A percentile compares a stretch with the other conserved stretches of the same genome.
These are phyloP conservation scores for Echria macrotheca DNA, from an alignment of 495 filamentous ascomycete species.

Conservation along the genomic window DNA sequence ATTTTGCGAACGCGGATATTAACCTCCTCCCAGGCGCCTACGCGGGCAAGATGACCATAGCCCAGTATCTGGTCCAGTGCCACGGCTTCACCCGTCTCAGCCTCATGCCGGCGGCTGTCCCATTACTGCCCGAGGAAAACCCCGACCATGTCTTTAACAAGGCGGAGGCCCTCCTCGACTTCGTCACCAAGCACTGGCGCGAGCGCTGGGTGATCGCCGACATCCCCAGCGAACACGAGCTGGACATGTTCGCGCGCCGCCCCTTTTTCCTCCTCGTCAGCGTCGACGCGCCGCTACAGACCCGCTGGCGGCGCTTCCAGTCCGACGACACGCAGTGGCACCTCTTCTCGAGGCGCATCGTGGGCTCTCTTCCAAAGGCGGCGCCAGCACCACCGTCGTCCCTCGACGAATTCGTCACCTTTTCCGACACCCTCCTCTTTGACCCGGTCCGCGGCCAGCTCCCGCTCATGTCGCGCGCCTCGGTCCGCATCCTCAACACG, in stretches of 20 bases:
- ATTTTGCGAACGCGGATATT: conserved; percentile 17
- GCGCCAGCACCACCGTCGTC: conserved; percentile 39
- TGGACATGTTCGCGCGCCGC: conserved; percentile 68
- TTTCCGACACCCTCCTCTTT: conserved; percentile 76
- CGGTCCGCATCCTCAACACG: conserved; percentile 80
- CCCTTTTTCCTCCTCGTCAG: conserved; percentile 92
- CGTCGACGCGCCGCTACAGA: conserved; percentile 79
- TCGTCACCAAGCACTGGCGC: conserved; percentile 79
- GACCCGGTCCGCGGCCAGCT: conserved; percentile 58
- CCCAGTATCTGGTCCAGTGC: conserved; percentile 70
- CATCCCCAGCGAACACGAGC: conserved; percentile 59
- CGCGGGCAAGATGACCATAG: conserved; percentile 81
- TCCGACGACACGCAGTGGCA: conserved; percentile 61
- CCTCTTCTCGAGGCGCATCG: conserved; percentile 55
- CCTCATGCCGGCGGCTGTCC: neutral
- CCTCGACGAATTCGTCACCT: conserved; percentile 71
- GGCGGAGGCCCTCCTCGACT: conserved; percentile 64
- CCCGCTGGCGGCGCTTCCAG: conserved; percentile 51
- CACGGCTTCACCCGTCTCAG: conserved; percentile 66
- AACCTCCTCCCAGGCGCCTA: conserved; percentile 71
- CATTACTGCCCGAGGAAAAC: conserved; percentile 8
- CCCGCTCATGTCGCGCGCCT: conserved; percentile 69
- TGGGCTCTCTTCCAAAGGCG: conserved; percentile 38
- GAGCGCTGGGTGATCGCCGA: conserved; percentile 78
- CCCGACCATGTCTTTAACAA: conserved; percentile 46